Percentiles rank a stretch among this genome's conserved stretches.
Conservation (phyloP, 345 rosid species). For the Triadica sebifera region DNA sequence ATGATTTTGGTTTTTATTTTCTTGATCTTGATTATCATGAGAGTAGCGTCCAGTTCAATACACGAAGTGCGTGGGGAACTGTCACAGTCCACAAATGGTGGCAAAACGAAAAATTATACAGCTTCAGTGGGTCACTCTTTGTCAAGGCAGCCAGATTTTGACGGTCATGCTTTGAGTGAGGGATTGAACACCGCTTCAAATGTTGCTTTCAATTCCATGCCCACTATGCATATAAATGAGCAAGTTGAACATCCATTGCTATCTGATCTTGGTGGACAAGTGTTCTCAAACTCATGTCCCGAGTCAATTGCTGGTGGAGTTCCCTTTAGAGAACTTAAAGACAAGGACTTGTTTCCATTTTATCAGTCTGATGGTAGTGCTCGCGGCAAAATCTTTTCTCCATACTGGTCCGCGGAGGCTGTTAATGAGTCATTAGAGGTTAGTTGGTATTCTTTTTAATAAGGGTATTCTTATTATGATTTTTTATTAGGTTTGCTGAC, state of each 20-base stretch:
- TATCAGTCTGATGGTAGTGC: constrained; percentile 6
- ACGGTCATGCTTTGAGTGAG: constrained; percentile 18
- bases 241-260: constrained; percentile 18
- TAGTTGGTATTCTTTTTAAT: constrained; percentile 20
- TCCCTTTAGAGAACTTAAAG: constrained; percentile 26
- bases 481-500: neutral
- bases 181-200: constrained; percentile 32
- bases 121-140: constrained; percentile 21
- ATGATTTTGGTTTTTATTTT: neutral
- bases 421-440: constrained; percentile 70
- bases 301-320: constrained; percentile 38
- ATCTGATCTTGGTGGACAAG: constrained; percentile 31
- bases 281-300: constrained; percentile 45
- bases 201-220: constrained; percentile 60
- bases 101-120: constrained; percentile 29
- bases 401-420: constrained; percentile 60
- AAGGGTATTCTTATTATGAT: neutral
- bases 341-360: constrained; percentile 29
- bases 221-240: constrained; percentile 47
- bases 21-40: neutral
- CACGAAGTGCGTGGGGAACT: constrained; percentile 42
- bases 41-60: constrained; percentile 29
- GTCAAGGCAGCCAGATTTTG: constrained; percentile 32
- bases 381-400: constrained; percentile 38
- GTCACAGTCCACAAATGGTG: constrained; percentile 31